phyloP scores from a whole-genome alignment of 805 yeast genomes.

The Saccharomycodes ludwigii region DNA sequence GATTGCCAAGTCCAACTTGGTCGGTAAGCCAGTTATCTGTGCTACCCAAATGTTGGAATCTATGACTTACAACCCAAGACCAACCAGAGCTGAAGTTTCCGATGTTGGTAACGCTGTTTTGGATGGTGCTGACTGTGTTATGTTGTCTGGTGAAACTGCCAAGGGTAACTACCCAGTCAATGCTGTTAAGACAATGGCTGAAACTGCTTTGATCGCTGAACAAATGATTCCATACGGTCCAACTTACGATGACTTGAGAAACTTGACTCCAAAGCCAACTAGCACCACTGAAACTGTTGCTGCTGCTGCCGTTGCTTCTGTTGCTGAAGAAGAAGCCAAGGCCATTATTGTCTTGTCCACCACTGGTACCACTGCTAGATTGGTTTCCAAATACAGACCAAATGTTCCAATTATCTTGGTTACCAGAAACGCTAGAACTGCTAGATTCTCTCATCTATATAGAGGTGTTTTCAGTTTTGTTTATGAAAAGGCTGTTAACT shows the following conservation, averaged over 20 bases:
- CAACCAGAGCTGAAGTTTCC: constrained; percentile 98
- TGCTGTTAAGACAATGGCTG: constrained; percentile 98
- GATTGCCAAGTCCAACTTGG: constrained; percentile 97
- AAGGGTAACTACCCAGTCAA: constrained; percentile 97
- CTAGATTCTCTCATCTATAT: constrained; percentile 91
- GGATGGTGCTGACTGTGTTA: constrained; percentile 99
- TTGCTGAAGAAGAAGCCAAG: constrained; percentile 91
- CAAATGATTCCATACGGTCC: constrained; percentile 85
- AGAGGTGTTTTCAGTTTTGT: constrained; percentile 98
- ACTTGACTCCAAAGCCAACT: constrained; percentile 77
- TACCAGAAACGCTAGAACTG: constrained; percentile 87
- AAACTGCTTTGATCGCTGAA: constrained; percentile 93
- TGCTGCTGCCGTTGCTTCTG: constrained; percentile 91
- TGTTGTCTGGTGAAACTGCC: constrained; percentile 99
- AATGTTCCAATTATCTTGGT: constrained; percentile 95
- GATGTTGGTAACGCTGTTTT: constrained; percentile 98
- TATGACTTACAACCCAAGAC: constrained; percentile 99
- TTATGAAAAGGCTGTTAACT: constrained; percentile 44
- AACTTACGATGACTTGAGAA: constrained; percentile 78
- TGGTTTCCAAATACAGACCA: constrained; percentile 96
- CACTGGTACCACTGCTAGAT: constrained; percentile 90
- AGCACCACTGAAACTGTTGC: constrained; percentile 94
- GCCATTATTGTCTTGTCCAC: constrained; percentile 95
- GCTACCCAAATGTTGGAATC: constrained; percentile 99
- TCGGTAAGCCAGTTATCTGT: constrained; percentile 98